Evolutionary conservation across 768 basidiomycete species (phyloP).

Genomic region (Tricholoma furcatifolium): DNA sequence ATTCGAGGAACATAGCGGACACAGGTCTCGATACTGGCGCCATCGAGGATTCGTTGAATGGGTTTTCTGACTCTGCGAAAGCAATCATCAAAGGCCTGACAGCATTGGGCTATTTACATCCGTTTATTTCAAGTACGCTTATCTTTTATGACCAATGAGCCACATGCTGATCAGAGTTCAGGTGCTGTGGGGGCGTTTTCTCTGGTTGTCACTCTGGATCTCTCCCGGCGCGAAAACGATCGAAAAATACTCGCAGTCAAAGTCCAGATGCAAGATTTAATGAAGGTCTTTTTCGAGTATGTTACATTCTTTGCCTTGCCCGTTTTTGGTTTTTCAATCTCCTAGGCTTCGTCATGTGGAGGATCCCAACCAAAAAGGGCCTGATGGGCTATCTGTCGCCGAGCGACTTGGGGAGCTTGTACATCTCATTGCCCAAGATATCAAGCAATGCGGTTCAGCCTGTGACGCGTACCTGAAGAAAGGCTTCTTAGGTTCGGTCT

Average conservation of each 20-base stretch:
- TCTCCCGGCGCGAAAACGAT: constrained; percentile 50
- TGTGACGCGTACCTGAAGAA: constrained; percentile 49
- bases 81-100: constrained; percentile 30
- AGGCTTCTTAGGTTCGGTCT: constrained; percentile 33
- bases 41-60: constrained; percentile 29
- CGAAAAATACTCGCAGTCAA: constrained; percentile 45
- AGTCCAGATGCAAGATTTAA: constrained; percentile 50
- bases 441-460: constrained; percentile 40
- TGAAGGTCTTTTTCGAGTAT: constrained; percentile 44
- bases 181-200: constrained; percentile 52
- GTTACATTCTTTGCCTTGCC: constrained; percentile 12
- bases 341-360: constrained; percentile 28
- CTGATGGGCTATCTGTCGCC: constrained; percentile 30
- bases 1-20: constrained; percentile 17
- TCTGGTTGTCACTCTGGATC: constrained; percentile 45
- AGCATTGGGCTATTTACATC: constrained; percentile 34
- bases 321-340: not conserved
- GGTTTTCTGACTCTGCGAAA: constrained; percentile 29
- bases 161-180: not conserved
- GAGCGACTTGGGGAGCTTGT: constrained; percentile 28
- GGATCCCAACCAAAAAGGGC: constrained; percentile 22
- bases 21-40: constrained; percentile 11
- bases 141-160: not conserved
- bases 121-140: constrained; percentile 33
- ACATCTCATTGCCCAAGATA: constrained; percentile 34